phyloP scores from a whole-genome alignment of 306 rosid genomes.

The Lathyrus tuberosus region DNA sequence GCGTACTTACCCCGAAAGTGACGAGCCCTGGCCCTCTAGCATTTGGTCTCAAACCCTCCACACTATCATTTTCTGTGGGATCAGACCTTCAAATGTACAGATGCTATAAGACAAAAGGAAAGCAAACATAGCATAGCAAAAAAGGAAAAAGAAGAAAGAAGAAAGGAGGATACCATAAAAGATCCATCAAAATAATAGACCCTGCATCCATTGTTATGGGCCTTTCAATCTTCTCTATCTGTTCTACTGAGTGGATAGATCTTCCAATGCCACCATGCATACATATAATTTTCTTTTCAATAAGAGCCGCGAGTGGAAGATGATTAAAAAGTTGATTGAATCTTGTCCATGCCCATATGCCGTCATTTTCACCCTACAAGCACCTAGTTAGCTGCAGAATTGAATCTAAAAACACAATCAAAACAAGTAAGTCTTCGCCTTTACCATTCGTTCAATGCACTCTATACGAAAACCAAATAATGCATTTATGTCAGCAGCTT shows the following conservation, averaged over 20 bases:
- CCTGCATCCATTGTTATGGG: slow-evolving; percentile 99
- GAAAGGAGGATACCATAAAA: slow-evolving; percentile 67
- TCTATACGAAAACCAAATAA: slow-evolving; percentile 98
- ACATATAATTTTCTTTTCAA: slow-evolving; percentile 97
- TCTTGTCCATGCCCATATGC: slow-evolving; percentile 99
- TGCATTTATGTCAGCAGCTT: slow-evolving; percentile 99
- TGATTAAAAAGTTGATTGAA: slow-evolving; percentile 98
- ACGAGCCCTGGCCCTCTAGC: slow-evolving; percentile 99
- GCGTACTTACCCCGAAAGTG: slow-evolving; percentile 82
- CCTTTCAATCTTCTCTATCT: slow-evolving; percentile 97
- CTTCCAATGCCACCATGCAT: slow-evolving; percentile 99
- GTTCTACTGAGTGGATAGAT: slow-evolving; percentile 89
- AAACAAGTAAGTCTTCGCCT: slow-evolving; percentile 35
- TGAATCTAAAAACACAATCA: slow-evolving; percentile 36
- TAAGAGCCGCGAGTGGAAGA: slow-evolving; percentile 96
- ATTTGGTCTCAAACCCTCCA: slow-evolving; percentile 98
- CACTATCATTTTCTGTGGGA: slow-evolving; percentile 97
- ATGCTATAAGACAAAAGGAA: slow-evolving; percentile 31
- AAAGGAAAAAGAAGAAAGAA: slow-evolving; percentile 12
- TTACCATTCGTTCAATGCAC: slow-evolving; percentile 99
- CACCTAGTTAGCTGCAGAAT: slow-evolving; percentile 45
- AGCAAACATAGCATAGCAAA: slow-evolving; percentile 8
- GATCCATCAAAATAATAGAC: slow-evolving; percentile 94
- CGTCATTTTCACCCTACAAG: slow-evolving; percentile 93
- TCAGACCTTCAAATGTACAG: slow-evolving; percentile 77